Conservation (phyloP, 805 yeast species). For the Clavispora vitiphila region DNA sequence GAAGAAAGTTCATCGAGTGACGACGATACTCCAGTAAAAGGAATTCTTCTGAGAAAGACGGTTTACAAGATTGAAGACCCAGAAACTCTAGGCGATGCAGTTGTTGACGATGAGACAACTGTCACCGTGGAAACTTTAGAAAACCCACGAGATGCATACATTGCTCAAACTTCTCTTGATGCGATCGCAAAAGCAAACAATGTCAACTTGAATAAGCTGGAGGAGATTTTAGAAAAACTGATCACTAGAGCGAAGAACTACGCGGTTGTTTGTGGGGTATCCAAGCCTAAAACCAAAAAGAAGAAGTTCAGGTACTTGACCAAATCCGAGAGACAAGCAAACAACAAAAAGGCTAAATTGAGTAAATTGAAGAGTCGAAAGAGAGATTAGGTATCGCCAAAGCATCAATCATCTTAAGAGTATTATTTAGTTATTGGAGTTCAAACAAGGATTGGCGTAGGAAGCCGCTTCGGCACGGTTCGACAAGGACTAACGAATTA, state of each 20-base stretch:
- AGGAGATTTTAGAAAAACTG: conserved; percentile 67
- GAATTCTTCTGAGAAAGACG: conserved; percentile 21
- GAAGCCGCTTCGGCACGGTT: too few relatives aligned
- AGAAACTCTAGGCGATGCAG: conserved; percentile 24
- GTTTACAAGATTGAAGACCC: conserved; percentile 28
- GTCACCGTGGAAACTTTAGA: conserved; percentile 55
- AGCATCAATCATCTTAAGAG: too few relatives aligned
- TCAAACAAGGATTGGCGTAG: not conserved
- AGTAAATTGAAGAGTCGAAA: conserved; percentile 20
- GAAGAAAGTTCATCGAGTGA: conserved; percentile 1
- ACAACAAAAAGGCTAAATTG: conserved; percentile 30
- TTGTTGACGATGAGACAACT: conserved; percentile 43
- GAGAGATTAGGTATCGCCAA: conserved; percentile 6
- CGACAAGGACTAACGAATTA: too few relatives aligned
- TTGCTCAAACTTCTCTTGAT: conserved; percentile 32
- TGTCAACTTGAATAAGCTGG: conserved; percentile 66
- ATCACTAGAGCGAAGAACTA: conserved; percentile 78
- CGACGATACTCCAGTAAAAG: conserved; percentile 12
- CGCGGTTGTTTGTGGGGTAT: conserved; percentile 58
- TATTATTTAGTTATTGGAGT: not conserved
- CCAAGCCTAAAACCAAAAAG: conserved; percentile 47
- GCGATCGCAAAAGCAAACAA: conserved; percentile 56
- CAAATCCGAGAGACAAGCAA: conserved; percentile 65
- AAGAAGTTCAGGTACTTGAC: conserved; percentile 86
- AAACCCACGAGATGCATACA: conserved; percentile 36